phyloP scores from a whole-genome alignment of 2,329 filamentous ascomycete genomes.

The Corynespora cassiicola region DNA sequence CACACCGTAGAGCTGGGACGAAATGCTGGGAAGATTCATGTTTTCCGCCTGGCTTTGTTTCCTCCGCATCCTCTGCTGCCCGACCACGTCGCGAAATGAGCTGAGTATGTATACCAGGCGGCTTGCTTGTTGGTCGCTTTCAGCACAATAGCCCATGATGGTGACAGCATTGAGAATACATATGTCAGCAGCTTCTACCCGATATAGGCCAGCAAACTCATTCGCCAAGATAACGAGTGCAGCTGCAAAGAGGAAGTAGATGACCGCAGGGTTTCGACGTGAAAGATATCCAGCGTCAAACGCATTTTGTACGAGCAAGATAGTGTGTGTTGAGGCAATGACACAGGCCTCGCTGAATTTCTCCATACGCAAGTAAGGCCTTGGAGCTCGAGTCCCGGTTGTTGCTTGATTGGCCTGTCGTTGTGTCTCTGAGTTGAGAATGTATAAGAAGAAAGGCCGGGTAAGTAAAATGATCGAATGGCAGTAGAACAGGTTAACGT shows the following conservation, averaged over 20 bases:
- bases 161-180: slow-evolving; percentile 46
- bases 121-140: slow-evolving; percentile 48
- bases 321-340: slow-evolving; percentile 49
- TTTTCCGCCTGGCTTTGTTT: slow-evolving; percentile 31
- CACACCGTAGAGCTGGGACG: slow-evolving; percentile 39
- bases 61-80: slow-evolving; percentile 33
- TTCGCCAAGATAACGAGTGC: slow-evolving; percentile 48
- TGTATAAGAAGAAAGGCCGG: slow-evolving; percentile 68
- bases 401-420: slow-evolving; percentile 34
- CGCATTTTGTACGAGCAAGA: slow-evolving; percentile 47
- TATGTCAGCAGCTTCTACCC: slow-evolving; percentile 39
- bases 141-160: slow-evolving; percentile 49
- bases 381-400: slow-evolving; percentile 27
- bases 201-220: slow-evolving; percentile 46
- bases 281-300: slow-evolving; percentile 50
- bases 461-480: slow-evolving; percentile 70
- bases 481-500: slow-evolving; percentile 67
- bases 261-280: slow-evolving; percentile 47
- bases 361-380: slow-evolving; percentile 53
- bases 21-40: slow-evolving; percentile 38
- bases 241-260: slow-evolving; percentile 51
- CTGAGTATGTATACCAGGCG: slow-evolving; percentile 46
- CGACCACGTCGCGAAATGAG: slow-evolving; percentile 47
- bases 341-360: slow-evolving; percentile 52
- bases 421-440: slow-evolving; percentile 56